phyloP scores from a whole-genome alignment of 2,329 filamentous ascomycete species.

The Didymella arachidicola region DNA sequence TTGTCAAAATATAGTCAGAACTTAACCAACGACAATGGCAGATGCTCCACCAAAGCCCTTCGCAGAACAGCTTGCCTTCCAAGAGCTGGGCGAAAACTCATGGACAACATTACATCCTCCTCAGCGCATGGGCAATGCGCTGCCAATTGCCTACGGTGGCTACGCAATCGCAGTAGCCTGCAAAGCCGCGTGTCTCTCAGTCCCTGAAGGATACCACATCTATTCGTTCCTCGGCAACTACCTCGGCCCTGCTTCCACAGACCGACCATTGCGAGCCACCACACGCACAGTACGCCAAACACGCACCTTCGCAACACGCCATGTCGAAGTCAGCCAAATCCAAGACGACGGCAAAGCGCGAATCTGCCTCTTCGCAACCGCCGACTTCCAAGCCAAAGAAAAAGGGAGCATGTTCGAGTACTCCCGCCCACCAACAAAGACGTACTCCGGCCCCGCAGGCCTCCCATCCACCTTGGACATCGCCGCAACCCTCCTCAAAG shows the following conservation, averaged over 20 bases:
- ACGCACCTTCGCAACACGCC: slow-evolving; percentile 58
- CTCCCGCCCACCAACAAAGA: slow-evolving; percentile 46
- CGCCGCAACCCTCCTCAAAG: slow-evolving; percentile 6
- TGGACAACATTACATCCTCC: slow-evolving; percentile 44
- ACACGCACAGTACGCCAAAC: slow-evolving; percentile 55
- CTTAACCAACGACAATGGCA: slow-evolving; percentile 6
- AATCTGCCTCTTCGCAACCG: slow-evolving; percentile 54
- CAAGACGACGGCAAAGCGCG: slow-evolving; percentile 48
- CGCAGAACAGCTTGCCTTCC: slow-evolving; percentile 27
- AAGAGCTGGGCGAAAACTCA: slow-evolving; percentile 18
- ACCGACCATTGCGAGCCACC: slow-evolving; percentile 49
- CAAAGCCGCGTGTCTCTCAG: slow-evolving; percentile 53
- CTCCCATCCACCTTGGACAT: slow-evolving; percentile 15
- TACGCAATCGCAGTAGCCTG: slow-evolving; percentile 54
- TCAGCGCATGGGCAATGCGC: slow-evolving; percentile 47
- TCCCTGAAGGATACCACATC: slow-evolving; percentile 50
- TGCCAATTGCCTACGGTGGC: slow-evolving; percentile 56
- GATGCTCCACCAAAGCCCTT: slow-evolving; percentile 15
- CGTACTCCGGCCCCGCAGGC: slow-evolving; percentile 39
- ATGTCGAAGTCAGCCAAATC: slow-evolving; percentile 57
- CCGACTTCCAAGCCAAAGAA: slow-evolving; percentile 59
- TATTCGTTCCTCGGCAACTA: slow-evolving; percentile 60
- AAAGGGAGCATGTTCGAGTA: slow-evolving; percentile 48
- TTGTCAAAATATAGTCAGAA: background rate
- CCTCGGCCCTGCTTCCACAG: slow-evolving; percentile 56